phyloP scores from a whole-genome alignment of 179 eudicot genomes.

The Gypsophila paniculata region DNA sequence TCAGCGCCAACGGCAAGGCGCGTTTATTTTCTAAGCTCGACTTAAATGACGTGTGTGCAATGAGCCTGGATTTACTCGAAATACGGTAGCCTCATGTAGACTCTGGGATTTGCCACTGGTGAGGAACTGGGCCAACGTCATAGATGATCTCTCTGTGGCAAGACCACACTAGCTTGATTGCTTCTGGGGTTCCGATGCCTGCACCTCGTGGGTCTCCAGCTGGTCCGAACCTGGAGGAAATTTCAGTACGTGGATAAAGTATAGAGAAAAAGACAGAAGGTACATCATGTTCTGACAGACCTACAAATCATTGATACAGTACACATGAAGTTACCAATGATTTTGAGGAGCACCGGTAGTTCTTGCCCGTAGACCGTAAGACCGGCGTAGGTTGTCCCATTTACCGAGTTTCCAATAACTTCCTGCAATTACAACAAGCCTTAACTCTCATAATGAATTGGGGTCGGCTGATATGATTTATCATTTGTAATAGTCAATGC shows the following conservation, averaged over 20 bases:
- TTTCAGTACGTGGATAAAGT: neutral
- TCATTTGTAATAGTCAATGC: no score
- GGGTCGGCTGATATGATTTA: no score
- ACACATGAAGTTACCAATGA: constrained; percentile 56
- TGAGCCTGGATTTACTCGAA: neutral
- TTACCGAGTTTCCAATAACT: constrained; percentile 76
- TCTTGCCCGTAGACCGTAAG: constrained; percentile 85
- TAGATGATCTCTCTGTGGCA: constrained; percentile 94
- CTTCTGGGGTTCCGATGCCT: constrained; percentile 97
- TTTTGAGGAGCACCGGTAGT: constrained; percentile 99
- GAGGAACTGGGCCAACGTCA: constrained; percentile 75
- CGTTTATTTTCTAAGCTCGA: constrained; percentile 8
- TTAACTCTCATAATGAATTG: no score
- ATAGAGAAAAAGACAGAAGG: no score
- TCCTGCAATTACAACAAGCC: constrained; percentile 42
- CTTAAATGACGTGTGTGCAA: neutral
- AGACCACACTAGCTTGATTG: constrained; percentile 98
- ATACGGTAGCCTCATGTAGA: constrained; percentile 42
- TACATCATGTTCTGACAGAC: neutral
- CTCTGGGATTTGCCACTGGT: constrained; percentile 59
- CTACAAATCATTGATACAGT: neutral
- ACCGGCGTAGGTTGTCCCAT: constrained; percentile 95
- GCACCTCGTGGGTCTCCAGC: constrained; percentile 98
- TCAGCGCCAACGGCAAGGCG: neutral
- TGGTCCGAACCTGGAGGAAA: constrained; percentile 75